Conservation (phyloP, 225 moss, liverwort and hornwort species). For the Polytrichum commune region DNA sequence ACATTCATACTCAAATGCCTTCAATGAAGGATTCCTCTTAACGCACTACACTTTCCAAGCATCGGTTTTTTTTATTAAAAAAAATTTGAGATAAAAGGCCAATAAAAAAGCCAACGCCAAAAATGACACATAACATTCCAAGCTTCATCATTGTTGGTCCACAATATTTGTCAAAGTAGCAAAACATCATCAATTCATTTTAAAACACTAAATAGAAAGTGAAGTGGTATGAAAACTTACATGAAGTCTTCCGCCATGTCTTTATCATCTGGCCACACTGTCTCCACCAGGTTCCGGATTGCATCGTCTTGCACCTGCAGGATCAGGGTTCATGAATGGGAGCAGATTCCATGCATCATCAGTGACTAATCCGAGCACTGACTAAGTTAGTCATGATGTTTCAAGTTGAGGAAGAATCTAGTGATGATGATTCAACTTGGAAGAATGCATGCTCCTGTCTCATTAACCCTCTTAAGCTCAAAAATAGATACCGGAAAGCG, state of each 20-base stretch:
- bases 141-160: too few species aligned
- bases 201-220: not conserved
- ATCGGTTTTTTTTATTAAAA: too few species aligned
- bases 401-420: not conserved
- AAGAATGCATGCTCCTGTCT: not conserved
- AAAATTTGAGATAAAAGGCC: too few species aligned
- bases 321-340: not conserved
- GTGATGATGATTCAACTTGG: too few species aligned
- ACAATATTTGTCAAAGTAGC: too few species aligned
- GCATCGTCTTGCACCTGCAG: conserved; percentile 32
- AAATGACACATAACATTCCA: too few species aligned
- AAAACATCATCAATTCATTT: too few species aligned
- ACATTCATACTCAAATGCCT: too few species aligned
- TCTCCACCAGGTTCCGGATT: conserved; percentile 23
- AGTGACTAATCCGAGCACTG: not conserved
- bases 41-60: too few species aligned
- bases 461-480: not conserved
- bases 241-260: conserved; percentile 18
- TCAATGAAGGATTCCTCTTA: too few species aligned
- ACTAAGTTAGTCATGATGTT: too few species aligned
- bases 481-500: not conserved
- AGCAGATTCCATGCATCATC: not conserved
- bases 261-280: conserved; percentile 21
- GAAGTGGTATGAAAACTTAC: conserved; percentile 12
- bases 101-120: too few species aligned